These are phyloP conservation scores for Caryopteris hybrid DNA, from an alignment of 305 asterid genomes.

Conservation along the genomic window DNA sequence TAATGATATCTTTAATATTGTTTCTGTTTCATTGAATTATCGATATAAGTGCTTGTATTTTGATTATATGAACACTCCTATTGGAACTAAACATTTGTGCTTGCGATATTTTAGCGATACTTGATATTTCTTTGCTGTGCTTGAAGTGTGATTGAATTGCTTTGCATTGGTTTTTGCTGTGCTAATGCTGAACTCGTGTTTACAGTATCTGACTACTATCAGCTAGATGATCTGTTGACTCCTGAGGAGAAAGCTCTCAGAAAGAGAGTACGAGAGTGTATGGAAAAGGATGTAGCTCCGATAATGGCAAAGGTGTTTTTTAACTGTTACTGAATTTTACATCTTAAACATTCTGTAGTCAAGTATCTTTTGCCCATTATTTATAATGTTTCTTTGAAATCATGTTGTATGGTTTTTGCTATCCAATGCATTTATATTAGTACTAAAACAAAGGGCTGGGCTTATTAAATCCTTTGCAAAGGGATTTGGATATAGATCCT, in stretches of 20 bases:
- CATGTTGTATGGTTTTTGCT: background rate
- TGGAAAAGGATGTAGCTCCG: conserved; percentile 68
- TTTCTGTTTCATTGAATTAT: background rate
- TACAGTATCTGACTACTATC: conserved; percentile 67
- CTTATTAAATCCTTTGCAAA: conserved; percentile 1
- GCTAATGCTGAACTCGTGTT: conserved; percentile 8
- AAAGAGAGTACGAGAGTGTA: conserved; percentile 52
- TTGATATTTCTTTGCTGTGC: too few species aligned
- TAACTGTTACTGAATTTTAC: background rate
- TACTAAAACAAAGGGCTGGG: background rate
- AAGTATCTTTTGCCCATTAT: background rate
- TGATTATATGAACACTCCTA: background rate
- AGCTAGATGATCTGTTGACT: conserved; percentile 60
- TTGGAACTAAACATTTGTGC: background rate
- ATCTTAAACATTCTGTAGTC: background rate
- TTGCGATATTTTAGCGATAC: too few species aligned
- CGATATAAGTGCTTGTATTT: background rate
- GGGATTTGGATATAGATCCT: background rate
- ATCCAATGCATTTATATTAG: background rate
- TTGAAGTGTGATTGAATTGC: background rate
- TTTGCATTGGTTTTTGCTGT: background rate
- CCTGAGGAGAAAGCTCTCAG: conserved; percentile 60
- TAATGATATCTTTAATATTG: background rate
- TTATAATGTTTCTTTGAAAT: background rate
- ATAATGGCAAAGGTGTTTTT: conserved; percentile 57